Percentiles rank a stretch among this genome's conserved stretches.
Evolutionary conservation across 78 protist species (phyloP).

Genomic region (Speleostelium caveatum): DNA sequence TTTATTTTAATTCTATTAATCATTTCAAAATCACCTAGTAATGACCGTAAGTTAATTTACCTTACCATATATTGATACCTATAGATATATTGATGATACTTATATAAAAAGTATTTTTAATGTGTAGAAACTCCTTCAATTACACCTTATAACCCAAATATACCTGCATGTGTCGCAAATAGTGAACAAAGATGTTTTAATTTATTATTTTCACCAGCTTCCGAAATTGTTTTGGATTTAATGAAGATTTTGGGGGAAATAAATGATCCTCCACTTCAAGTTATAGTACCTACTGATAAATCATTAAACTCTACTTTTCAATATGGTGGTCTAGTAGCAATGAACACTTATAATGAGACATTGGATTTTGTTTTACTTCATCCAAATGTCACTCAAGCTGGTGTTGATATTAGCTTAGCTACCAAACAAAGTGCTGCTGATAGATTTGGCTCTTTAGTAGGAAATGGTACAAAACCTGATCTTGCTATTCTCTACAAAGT

Average conservation of each 20-base stretch:
- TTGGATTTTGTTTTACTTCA: constrained; percentile 8
- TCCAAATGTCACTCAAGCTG: constrained; percentile 67
- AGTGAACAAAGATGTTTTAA: constrained; percentile 49
- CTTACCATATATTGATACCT: not conserved
- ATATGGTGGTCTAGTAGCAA: constrained; percentile 10
- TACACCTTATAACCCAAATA: not conserved
- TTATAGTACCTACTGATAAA: not conserved
- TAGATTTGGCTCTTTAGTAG: no score
- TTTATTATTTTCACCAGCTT: constrained; percentile 53
- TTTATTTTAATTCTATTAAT: constrained; percentile 51
- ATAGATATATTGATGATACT: not conserved
- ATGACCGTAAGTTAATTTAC: constrained; percentile 7
- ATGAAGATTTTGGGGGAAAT: constrained; percentile 16
- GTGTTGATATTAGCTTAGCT: not conserved
- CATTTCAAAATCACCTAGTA: constrained; percentile 19
- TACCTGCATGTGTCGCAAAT: constrained; percentile 49
- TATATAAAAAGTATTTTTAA: not conserved
- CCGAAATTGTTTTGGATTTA: constrained; percentile 10
- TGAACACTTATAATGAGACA: not conserved
- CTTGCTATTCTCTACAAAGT: constrained; percentile 4
- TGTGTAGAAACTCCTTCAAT: not conserved
- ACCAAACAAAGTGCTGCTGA: not conserved
- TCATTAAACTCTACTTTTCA: constrained; percentile 3
- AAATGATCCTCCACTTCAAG: constrained; percentile 13
- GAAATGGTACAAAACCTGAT: not conserved